phyloP scores from a whole-genome alignment of 257 asterid genomes.

The Galeopsis tetrahit region DNA sequence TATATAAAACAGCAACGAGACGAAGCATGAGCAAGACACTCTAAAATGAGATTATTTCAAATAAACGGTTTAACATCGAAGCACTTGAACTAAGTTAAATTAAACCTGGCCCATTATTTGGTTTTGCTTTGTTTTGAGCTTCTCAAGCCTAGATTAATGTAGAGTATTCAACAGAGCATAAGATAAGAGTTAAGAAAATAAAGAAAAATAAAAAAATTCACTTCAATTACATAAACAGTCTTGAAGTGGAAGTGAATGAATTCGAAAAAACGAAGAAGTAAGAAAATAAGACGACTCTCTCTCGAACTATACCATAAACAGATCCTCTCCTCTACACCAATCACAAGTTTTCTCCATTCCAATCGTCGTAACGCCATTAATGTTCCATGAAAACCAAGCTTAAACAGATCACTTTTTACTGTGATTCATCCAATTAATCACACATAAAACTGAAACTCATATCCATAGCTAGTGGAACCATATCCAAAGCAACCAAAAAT shows the following conservation, averaged over 20 bases:
- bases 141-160: not conserved
- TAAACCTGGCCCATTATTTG: no score
- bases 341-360: no score
- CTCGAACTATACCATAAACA: no score
- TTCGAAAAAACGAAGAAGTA: no score
- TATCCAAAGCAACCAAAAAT: not conserved
- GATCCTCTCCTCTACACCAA: no score
- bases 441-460: not conserved
- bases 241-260: no score
- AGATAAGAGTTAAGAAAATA: no score
- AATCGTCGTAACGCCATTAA: no score
- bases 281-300: no score
- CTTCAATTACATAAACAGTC: no score
- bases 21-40: not conserved
- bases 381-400: not conserved
- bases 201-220: no score
- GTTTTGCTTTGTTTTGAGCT: not conserved
- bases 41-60: not conserved
- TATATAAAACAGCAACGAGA: not conserved
- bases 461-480: slow-evolving; percentile 14
- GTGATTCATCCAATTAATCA: not conserved
- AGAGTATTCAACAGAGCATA: no score
- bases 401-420: not conserved
- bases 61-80: not conserved
- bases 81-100: not conserved